Evolutionary conservation across 306 rosid genomes (phyloP).

Genomic region (Oemleria cerasiformis): DNA sequence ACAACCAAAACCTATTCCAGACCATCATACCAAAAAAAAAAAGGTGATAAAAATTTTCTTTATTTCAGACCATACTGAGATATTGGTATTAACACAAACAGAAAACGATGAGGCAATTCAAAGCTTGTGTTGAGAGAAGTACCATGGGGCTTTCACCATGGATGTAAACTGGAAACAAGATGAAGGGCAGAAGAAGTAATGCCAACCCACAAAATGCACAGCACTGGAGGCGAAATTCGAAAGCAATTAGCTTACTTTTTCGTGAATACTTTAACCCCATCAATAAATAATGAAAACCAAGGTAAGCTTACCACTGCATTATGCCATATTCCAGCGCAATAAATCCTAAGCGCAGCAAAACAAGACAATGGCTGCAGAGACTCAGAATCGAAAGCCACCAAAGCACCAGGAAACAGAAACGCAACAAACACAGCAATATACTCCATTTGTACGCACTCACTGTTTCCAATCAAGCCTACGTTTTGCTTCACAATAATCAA

Average conservation of each 20-base stretch:
- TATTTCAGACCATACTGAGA: not conserved
- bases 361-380: slow-evolving; percentile 47
- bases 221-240: slow-evolving; percentile 45
- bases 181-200: slow-evolving; percentile 62
- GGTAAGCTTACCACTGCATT: slow-evolving; percentile 71
- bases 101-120: not conserved
- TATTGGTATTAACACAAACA: not conserved
- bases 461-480: slow-evolving; percentile 52
- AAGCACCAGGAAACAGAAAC: slow-evolving; percentile 78
- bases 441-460: slow-evolving; percentile 81
- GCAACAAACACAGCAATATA: slow-evolving; percentile 80
- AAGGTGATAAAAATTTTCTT: slow-evolving; percentile 5
- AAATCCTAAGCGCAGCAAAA: slow-evolving; percentile 63
- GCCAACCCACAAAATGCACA: slow-evolving; percentile 73
- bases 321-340: slow-evolving; percentile 95
- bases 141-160: slow-evolving; percentile 58
- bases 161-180: slow-evolving; percentile 73
- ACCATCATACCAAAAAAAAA: slow-evolving; percentile 25
- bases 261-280: not conserved
- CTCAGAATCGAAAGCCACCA: slow-evolving; percentile 70
- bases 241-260: slow-evolving; percentile 21
- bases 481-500: slow-evolving; percentile 12
- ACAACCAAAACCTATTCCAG: slow-evolving; percentile 68
- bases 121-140: slow-evolving; percentile 25
- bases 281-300: not conserved